Conservation (phyloP, 352 stramenopile species). For the Phytophthora rubi region DNA sequence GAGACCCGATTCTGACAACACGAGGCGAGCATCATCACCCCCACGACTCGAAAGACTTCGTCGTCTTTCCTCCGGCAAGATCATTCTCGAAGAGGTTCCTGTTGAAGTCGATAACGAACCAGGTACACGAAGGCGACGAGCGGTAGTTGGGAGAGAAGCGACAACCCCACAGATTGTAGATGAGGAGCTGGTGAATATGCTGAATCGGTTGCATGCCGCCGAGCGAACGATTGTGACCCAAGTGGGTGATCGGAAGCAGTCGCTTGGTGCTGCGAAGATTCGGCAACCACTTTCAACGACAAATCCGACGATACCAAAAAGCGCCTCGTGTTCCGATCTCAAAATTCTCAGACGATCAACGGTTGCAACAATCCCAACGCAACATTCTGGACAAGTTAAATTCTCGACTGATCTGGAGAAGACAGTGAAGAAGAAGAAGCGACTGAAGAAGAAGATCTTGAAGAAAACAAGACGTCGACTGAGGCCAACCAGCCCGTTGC, state of each 20-base stretch:
- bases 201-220: constrained; percentile 25
- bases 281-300: constrained; percentile 5
- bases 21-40: constrained; percentile 18
- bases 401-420: constrained; percentile 4
- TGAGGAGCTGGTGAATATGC: constrained; percentile 13
- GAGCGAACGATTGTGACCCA: constrained; percentile 30
- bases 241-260: constrained; percentile 16
- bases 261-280: constrained; percentile 2
- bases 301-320: neutral
- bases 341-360: neutral
- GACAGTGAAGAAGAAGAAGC: constrained; percentile 22
- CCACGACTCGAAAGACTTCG: constrained; percentile 10
- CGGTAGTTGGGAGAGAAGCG: neutral
- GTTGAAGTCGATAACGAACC: neutral
- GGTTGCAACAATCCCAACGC: neutral
- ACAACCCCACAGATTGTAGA: constrained; percentile 18
- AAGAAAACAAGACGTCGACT: constrained; percentile 18
- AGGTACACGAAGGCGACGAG: constrained; percentile 1
- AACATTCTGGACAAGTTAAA: neutral
- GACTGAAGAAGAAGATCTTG: constrained; percentile 17
- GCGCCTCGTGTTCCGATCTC: constrained; percentile 16
- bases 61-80: constrained; percentile 3
- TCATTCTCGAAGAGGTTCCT: constrained; percentile 3
- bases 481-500: constrained; percentile 1
- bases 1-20: neutral